Evolutionary conservation across 2,329 filamentous ascomycete genomes (phyloP).

Genomic region (Ascochyta viciae-villosae): DNA sequence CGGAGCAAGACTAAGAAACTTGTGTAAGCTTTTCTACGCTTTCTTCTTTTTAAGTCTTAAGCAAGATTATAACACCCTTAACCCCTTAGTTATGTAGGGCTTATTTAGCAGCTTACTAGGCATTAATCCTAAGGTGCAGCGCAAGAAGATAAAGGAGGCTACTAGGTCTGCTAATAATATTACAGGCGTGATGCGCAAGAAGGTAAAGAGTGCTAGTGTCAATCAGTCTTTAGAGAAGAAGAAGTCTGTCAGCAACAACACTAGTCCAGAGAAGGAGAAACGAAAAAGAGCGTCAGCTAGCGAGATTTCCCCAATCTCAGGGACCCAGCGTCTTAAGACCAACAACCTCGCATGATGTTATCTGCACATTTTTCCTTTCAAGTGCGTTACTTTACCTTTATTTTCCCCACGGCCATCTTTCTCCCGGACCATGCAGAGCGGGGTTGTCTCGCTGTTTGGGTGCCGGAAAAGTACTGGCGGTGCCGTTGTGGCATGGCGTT

Average conservation of each 20-base stretch:
- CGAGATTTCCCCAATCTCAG: conserved; percentile 28
- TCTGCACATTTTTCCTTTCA: too few species aligned
- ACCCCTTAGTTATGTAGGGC: conserved; percentile 60
- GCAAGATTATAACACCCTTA: conserved; percentile 49
- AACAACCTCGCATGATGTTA: conserved; percentile 31
- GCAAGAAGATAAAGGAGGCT: conserved; percentile 73
- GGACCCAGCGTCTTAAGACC: conserved; percentile 44
- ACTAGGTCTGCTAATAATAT: conserved; percentile 79
- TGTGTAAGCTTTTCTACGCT: neutral
- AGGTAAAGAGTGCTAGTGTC: conserved; percentile 56
- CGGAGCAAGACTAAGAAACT: conserved; percentile 45
- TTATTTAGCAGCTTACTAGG: conserved; percentile 70
- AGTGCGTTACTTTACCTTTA: too few species aligned
- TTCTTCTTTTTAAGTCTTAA: conserved; percentile 4
- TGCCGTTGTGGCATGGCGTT: too few species aligned
- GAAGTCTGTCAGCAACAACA: too few species aligned
- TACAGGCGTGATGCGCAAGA: conserved; percentile 75
- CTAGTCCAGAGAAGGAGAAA: conserved; percentile 10
- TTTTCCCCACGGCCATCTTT: too few species aligned
- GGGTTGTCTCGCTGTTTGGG: too few species aligned
- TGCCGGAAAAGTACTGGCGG: too few species aligned
- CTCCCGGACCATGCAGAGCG: too few species aligned
- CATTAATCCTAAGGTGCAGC: conserved; percentile 65
- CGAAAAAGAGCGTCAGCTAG: conserved; percentile 43
- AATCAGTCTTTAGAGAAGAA: neutral